Base-by-base conservation (phyloP, 345 rosid species). In the Moricandia arvensis region DNA sequence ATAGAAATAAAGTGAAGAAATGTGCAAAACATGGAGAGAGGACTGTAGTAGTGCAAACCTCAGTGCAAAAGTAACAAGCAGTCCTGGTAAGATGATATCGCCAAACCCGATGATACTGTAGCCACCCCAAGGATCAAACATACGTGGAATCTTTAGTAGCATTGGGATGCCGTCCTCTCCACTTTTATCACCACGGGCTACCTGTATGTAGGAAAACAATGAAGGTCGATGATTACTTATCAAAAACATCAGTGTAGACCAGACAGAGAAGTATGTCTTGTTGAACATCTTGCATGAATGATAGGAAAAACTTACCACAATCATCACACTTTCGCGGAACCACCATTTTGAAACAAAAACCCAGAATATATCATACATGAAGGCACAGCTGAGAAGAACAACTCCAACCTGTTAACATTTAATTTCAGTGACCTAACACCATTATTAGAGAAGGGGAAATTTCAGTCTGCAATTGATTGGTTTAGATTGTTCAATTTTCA, bases 51-150 rank as follows among this genome's bases (percentile, higher is more conserved):
- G 71, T 43, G 59, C 75, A 75, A 75, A 95, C 99, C 99, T 92
- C 38, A 89, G 82, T 27, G 97, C 87, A 84, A 95, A 92, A 62
- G 94, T 90, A n/a, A 92, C 97, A 58, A 95, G 79, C 60, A 95
- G 78, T 69, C 99, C 99, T 1, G 97, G 97, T 78, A 95, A 83
- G 80, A 95, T 92, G 71, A 95, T 95, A 76, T 95, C 99, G 47
- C 99, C 99, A 82, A 95, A 95, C 29, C 99, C 97, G 68, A 95
- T 95, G 75, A 95, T 87, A 72, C 99, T 92, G 78, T 90, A 92
- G 70, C 99, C 99, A 74, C 99, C 97, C 99, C 99, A 95, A 63
- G 99, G 97, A 82, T 95, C 99, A 86, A 90, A 92, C 91, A 95
- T 86, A 49, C 97, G 87, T 16, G 99, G 99, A 59, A 95, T 90